phyloP scores from a whole-genome alignment of 169 alveolate genomes.

The Eimeria maxima region DNA sequence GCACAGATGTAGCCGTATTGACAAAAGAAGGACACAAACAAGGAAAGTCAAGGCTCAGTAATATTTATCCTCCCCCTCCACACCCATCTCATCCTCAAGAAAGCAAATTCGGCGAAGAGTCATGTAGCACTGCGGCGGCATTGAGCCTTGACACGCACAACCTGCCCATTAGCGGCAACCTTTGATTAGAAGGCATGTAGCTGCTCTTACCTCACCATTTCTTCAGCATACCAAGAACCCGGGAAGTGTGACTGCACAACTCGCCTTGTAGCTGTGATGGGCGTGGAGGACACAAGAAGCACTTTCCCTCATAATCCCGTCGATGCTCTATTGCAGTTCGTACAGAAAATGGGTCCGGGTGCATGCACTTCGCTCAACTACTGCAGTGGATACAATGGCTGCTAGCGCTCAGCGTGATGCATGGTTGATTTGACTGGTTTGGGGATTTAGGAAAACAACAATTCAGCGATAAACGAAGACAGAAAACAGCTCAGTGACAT shows the following conservation, averaged over 20 bases:
- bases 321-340: neutral
- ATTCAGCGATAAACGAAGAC: no score
- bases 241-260: neutral
- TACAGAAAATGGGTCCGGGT: neutral
- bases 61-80: neutral
- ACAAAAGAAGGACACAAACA: neutral
- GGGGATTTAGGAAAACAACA: neutral
- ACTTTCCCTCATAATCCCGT: neutral
- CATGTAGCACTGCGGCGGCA: neutral
- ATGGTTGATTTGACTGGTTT: no score
- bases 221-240: neutral
- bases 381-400: neutral
- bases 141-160: no score
- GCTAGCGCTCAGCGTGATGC: neutral
- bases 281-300: neutral
- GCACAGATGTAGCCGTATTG: neutral
- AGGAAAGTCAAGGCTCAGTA: neutral
- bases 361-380: neutral
- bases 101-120: neutral
- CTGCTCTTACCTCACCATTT: neutral
- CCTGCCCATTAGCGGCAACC: no score
- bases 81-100: neutral
- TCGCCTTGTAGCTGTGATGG: neutral
- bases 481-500: no score
- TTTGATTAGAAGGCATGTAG: no score